Conservation (phyloP, 345 rosid species). For the Clausena lansium region DNA sequence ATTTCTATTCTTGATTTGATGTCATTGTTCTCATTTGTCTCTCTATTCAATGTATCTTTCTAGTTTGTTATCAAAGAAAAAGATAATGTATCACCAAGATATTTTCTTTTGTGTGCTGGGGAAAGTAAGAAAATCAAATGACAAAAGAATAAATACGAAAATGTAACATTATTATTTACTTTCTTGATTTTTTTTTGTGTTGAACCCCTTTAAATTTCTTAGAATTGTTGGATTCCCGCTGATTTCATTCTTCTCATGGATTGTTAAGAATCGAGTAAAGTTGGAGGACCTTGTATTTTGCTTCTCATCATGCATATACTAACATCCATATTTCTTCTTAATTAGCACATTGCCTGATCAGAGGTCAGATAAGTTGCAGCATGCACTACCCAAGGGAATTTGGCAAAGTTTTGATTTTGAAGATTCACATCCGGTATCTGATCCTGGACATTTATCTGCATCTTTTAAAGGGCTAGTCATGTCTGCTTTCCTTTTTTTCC, state of each 20-base stretch:
- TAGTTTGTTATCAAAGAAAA: background rate
- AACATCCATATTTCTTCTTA: slow-evolving; percentile 13
- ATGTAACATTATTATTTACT: background rate
- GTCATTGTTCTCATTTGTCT: background rate
- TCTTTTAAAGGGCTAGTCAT: background rate
- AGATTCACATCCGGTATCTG: slow-evolving; percentile 79
- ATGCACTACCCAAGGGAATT: slow-evolving; percentile 61
- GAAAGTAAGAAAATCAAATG: background rate
- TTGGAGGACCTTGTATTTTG: background rate
- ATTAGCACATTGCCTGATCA: slow-evolving; percentile 50
- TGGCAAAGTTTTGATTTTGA: slow-evolving; percentile 83
- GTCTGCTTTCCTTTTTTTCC: background rate
- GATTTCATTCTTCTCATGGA: background rate
- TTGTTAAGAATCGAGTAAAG: background rate
- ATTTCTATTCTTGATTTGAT: background rate
- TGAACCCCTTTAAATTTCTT: background rate
- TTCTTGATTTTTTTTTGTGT: background rate
- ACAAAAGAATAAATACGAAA: background rate
- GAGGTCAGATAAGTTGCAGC: slow-evolving; percentile 46
- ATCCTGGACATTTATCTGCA: slow-evolving; percentile 1
- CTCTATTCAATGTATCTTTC: no score
- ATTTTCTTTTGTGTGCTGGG: background rate
- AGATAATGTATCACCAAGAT: background rate
- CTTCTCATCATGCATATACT: background rate
- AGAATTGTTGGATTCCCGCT: background rate